Evolutionary conservation across 2,329 filamentous ascomycete genomes (phyloP), one percentile per base, ranked within the genome.

Genomic region (Phyllachora maydis): DNA sequence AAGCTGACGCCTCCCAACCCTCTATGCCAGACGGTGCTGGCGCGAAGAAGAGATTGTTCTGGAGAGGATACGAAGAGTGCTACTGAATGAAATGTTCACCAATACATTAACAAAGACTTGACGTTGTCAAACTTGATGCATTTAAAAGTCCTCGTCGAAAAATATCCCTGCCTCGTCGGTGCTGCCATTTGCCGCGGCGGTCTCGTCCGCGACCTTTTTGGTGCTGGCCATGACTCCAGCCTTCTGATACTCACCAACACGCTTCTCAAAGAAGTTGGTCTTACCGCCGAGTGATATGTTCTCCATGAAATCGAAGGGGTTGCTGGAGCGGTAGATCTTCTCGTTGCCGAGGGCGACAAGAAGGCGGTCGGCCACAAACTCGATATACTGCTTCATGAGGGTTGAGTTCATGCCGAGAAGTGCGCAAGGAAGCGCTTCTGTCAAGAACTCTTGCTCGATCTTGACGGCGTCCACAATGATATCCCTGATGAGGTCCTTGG

Each of bases 191-290:
- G 47, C 35, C 11, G 43, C 38, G 5, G 46, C 48, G 7, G 58
- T 49, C 11, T 62, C 55, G 32, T 49, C 35, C 25, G 41, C 25
- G 26, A 43, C 38, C 48, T 75, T 72, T 59, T 82, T 82, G 39
- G 73, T 77, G 56, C 77, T 83, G 42, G 74, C 74, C 81, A 98
- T 91, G 50, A 98, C 85, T 60, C 88, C 88, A 18, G 88, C 83
- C 67, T 98, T 98, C 58, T 98, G 88, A 68, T 98, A 98, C 45
- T 98, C 88, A 49, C 75, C 88, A 28, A 98, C 88, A 40, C 88
- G 81, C 77, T 98, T 98, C 75, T 98, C 88, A 50, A 98, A 98
- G 69, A 98, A 98, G 71, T 98, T 98, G 49, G 88, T 98, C 77
- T 98, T 98, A 54, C 88, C 88, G 24, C 82, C 79, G 8, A 98